Percentiles rank a stretch among this genome's conserved stretches.
These are phyloP conservation scores for Cutaneotrichosporon arboriforme DNA, from an alignment of 1,284 basidiomycete species.

Conservation along the genomic window DNA sequence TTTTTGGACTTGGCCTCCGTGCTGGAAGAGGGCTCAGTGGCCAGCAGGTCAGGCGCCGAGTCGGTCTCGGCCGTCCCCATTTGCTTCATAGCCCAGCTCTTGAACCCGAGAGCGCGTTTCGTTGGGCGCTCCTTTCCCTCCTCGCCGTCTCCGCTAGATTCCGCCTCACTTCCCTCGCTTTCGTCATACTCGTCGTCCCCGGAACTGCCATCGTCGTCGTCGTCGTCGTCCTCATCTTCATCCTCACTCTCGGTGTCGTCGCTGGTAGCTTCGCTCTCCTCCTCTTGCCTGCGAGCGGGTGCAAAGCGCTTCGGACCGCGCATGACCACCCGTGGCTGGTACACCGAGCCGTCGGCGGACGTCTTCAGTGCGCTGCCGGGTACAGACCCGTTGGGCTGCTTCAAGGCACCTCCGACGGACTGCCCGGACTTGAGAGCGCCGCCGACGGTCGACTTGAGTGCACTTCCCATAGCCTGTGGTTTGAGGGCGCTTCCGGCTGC, in stretches of 20 bases:
- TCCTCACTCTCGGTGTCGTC: slow-evolving; percentile 21
- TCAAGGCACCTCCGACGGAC: slow-evolving; percentile 1
- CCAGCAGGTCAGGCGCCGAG: slow-evolving; percentile 18
- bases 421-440: slow-evolving; percentile 9
- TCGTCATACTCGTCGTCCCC: slow-evolving; percentile 25
- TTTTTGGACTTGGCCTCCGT: slow-evolving; percentile 17
- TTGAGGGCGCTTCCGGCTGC: slow-evolving; percentile 7
- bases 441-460: slow-evolving; percentile 4
- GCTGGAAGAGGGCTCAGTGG: not conserved
- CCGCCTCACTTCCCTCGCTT: slow-evolving; percentile 14
- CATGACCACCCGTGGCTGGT: slow-evolving; percentile 32
- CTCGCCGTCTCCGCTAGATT: slow-evolving; percentile 12
- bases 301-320: slow-evolving; percentile 23
- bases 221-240: slow-evolving; percentile 20
- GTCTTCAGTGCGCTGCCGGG: slow-evolving; percentile 6
- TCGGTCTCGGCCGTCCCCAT: slow-evolving; percentile 25
- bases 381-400: not conserved
- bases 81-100: slow-evolving; percentile 76
- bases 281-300: slow-evolving; percentile 11
- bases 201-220: slow-evolving; percentile 17
- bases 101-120: slow-evolving; percentile 59
- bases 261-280: slow-evolving; percentile 11
- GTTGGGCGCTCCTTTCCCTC: slow-evolving; percentile 20
- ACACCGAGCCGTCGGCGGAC: slow-evolving; percentile 19
- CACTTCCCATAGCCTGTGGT: not conserved